Conservation (phyloP, 2,329 filamentous ascomycete genomes). For the Magnaporthiopsis rhizophila region DNA sequence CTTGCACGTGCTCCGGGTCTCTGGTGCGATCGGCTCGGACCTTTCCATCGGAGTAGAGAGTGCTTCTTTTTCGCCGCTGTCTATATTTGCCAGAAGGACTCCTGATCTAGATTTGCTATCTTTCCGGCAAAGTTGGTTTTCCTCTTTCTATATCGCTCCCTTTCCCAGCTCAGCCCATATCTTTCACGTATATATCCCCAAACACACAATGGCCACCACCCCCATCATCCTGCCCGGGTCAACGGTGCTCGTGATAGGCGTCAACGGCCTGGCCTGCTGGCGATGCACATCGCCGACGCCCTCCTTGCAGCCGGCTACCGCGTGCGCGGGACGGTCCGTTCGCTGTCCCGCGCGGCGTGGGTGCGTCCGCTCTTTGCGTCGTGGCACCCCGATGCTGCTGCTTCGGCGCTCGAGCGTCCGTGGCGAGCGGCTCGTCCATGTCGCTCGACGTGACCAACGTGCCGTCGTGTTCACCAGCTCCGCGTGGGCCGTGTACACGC, state of each 20-base stretch:
- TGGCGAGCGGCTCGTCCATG: constrained; percentile 15
- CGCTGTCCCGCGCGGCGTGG: constrained; percentile 20
- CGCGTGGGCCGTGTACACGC: constrained; percentile 24
- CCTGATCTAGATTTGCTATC: no score
- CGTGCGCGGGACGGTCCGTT: constrained; percentile 32
- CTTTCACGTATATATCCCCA: no score
- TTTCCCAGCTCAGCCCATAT: no score
- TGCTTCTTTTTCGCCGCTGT: no score
- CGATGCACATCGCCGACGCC: constrained; percentile 27
- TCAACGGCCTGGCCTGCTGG: constrained; percentile 35
- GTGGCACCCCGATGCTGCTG: constrained; percentile 15
- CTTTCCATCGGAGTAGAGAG: not conserved
- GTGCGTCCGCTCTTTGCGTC: constrained; percentile 16
- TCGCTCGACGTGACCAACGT: constrained; percentile 13
- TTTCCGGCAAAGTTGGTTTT: no score
- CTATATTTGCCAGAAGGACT: no score
- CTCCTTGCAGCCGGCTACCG: constrained; percentile 27
- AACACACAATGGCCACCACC: not conserved
- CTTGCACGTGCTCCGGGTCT: not conserved
- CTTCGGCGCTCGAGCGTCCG: constrained; percentile 14
- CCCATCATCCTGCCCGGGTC: constrained; percentile 11
- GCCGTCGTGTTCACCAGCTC: constrained; percentile 23
- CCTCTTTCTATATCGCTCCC: no score
- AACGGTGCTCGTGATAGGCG: constrained; percentile 30
- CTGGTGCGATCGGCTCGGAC: not conserved